Percentiles rank a stretch among this genome's conserved stretches.
These are phyloP conservation scores for Penicillium janthinellum DNA, from an alignment of 2,329 filamentous ascomycete genomes.

Conservation along the genomic window DNA sequence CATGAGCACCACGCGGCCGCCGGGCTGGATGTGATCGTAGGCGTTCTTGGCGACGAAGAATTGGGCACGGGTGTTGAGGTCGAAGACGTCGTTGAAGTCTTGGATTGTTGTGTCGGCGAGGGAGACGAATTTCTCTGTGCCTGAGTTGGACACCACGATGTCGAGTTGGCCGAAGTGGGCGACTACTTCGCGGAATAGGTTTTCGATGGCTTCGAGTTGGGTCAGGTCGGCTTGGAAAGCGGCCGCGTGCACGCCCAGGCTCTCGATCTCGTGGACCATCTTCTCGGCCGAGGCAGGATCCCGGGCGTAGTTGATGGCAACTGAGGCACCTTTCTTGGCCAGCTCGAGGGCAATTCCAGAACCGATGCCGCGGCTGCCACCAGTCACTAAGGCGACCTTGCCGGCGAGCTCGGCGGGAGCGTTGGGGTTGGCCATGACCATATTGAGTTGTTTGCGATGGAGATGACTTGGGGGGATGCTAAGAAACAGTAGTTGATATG, in stretches of 20 bases:
- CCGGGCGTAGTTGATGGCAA: conserved; percentile 56
- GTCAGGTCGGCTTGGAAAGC: conserved; percentile 70
- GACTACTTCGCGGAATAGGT: conserved; percentile 65
- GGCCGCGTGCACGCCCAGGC: conserved; percentile 62
- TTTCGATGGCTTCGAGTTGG: conserved; percentile 63
- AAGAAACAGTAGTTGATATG: not conserved
- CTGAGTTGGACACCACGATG: conserved; percentile 57
- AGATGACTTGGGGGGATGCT: not conserved
- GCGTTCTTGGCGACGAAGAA: conserved; percentile 67
- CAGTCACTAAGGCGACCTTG: conserved; percentile 43
- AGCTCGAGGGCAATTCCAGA: conserved; percentile 46
- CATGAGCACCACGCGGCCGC: conserved; percentile 75
- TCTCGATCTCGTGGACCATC: conserved; percentile 67
- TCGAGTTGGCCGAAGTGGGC: conserved; percentile 52
- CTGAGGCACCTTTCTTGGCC: conserved; percentile 42
- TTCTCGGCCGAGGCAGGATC: conserved; percentile 64
- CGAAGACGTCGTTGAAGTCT: conserved; percentile 57
- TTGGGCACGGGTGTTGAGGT: conserved; percentile 64
- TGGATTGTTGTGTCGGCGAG: conserved; percentile 27
- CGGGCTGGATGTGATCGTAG: conserved; percentile 68
- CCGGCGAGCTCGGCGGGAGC: conserved; percentile 30
- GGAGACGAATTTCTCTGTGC: conserved; percentile 41
- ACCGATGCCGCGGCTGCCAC: conserved; percentile 45
- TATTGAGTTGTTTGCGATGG: conserved; percentile 2
- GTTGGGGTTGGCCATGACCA: conserved; percentile 22